Evolutionary conservation across 2,329 filamentous ascomycete genomes (phyloP), one percentile per base, ranked within the genome.

Genomic region (Colletotrichum euphorbiae): DNA sequence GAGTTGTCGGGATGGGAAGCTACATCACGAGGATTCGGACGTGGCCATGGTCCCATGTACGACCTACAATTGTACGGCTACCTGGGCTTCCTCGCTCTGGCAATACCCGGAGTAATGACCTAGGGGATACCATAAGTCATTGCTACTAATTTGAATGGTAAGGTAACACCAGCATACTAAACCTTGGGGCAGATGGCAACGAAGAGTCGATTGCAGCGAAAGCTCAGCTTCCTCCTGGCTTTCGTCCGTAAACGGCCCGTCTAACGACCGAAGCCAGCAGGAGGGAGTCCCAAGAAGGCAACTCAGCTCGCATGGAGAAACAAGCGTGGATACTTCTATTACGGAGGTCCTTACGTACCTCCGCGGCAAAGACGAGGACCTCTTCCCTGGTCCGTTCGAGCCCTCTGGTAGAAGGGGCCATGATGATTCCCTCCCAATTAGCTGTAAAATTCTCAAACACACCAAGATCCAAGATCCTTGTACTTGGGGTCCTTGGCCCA

Each of bases 401-500:
- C 4, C n/a, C 65, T 24, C 59, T 36, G 13, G 65, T 68, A 45
- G 63, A 63, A 3, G 56, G 59, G 7, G 48, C 58, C 65, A 68
- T 38, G 28, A 75, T 80, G 15, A 62, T 24, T 3, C 33, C 58
- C 24, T 62, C 58, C 45, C 33, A 43, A 12, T 43, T 43, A 6
- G 7, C 38, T 8, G 38, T 9, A 19, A 54, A 54, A 8, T 62
- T 36, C 21, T 62, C 33, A 6, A 6, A 42, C 19, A 19, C 36
- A 19, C 58, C 58, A 65, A 71, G n/a, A 71, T 75, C 85, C 85
- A 2, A 87, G 73, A 57, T 86, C 81, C 73, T 87, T 89, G 62
- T 84, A 78, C 31, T 81, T 80, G 11, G 78, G 77, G 43, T 86
- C 81, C 55, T 81, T 82, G 0, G 85, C 81, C 85, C 86, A 88